Percentiles rank a stretch among this genome's conserved stretches.
Conservation (phyloP, 305 asterid genomes). For the Fraxinus xanthoxyloides region DNA sequence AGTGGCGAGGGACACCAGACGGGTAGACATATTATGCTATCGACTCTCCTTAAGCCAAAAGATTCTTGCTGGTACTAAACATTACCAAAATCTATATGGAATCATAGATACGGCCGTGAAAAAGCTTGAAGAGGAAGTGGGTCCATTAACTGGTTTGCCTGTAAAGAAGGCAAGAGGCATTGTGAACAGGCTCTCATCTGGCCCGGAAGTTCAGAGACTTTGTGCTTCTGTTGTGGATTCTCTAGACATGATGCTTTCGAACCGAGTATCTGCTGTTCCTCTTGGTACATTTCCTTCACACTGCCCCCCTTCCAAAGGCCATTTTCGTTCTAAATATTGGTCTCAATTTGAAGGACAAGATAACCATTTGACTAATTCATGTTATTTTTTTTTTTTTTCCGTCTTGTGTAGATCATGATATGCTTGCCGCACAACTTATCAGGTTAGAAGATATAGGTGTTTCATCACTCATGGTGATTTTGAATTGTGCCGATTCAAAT, state of each 20-base stretch:
- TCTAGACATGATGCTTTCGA: constrained; percentile 54
- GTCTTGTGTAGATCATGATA: constrained; percentile 38
- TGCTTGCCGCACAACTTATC: constrained; percentile 40
- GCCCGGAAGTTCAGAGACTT: constrained; percentile 63
- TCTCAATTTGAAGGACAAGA: not conserved
- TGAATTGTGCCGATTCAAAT: constrained; percentile 40
- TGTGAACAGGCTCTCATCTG: constrained; percentile 82
- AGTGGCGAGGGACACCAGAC: constrained; percentile 81
- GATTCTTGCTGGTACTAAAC: constrained; percentile 70
- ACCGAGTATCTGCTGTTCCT: constrained; percentile 38
- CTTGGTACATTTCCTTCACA: constrained; percentile 35
- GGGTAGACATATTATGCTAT: constrained; percentile 77
- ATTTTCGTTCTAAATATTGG: not conserved
- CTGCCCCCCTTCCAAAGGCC: not conserved
- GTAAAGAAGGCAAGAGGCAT: constrained; percentile 80
- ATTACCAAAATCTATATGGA: constrained; percentile 51
- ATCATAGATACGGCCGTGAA: constrained; percentile 57
- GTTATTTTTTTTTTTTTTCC: not conserved
- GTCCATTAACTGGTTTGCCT: constrained; percentile 69
- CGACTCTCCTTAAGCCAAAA: constrained; percentile 70
- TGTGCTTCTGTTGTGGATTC: constrained; percentile 76
- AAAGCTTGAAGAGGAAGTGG: constrained; percentile 70
- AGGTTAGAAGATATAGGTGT: constrained; percentile 54
- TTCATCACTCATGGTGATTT: constrained; percentile 44
- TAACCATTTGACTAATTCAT: constrained; percentile 13